Conservation (phyloP, 768 basidiomycete genomes). For the Pilatotrama ljubarskyi region DNA sequence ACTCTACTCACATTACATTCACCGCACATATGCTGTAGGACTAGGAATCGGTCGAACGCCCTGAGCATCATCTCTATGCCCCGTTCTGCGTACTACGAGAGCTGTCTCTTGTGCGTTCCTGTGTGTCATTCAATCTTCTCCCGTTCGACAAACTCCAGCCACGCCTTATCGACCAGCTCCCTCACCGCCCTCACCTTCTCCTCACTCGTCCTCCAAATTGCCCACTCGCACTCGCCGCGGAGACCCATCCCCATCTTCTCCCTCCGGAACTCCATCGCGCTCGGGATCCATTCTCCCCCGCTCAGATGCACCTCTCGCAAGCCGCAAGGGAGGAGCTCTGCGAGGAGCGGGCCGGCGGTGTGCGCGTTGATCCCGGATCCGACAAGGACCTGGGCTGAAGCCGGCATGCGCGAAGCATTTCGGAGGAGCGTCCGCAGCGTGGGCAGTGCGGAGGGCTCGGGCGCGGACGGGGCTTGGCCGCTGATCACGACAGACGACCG, state of each 20-base stretch:
- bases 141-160: conserved; percentile 11
- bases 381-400: conserved; percentile 56
- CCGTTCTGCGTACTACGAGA: no score
- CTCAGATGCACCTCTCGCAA: conserved; percentile 74
- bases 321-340: conserved; percentile 53
- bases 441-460: conserved; percentile 19
- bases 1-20: no score
- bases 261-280: conserved; percentile 51
- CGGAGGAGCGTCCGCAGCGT: conserved; percentile 24
- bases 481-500: conserved; percentile 33
- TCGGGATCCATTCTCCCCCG: conserved; percentile 62
- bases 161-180: conserved; percentile 43
- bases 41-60: no score
- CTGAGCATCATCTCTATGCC: no score
- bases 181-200: conserved; percentile 53
- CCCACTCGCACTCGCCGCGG: conserved; percentile 59
- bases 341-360: conserved; percentile 52
- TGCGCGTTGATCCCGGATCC: conserved; percentile 72
- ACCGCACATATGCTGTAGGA: no score
- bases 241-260: conserved; percentile 71
- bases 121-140: neutral
- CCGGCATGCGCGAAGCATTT: conserved; percentile 16
- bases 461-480: conserved; percentile 50
- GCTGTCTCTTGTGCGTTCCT: no score
- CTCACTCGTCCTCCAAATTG: conserved; percentile 63